Evolutionary conservation across 1,284 basidiomycete species (phyloP).

Genomic region (Austroboletus novae-zelandiae): DNA sequence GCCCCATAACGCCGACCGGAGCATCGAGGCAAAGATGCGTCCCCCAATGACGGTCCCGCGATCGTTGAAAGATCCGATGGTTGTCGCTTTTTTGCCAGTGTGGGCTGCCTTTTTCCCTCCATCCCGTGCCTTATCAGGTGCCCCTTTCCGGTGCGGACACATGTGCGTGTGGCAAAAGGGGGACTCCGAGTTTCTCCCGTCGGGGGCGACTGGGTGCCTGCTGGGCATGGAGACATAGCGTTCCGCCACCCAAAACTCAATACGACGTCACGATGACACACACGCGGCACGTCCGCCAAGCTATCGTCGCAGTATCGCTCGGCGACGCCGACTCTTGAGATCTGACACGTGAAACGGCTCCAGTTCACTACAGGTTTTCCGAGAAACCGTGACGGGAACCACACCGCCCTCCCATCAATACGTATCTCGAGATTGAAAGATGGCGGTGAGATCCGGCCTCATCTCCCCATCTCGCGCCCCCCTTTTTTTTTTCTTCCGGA

Average conservation of each 20-base stretch:
- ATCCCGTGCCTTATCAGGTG: too few relatives aligned
- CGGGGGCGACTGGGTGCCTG: neutral
- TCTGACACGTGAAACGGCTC: neutral
- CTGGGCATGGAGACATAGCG: neutral
- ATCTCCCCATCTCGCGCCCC: constrained; percentile 9
- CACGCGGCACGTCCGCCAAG: constrained; percentile 4
- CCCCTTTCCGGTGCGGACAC: too few relatives aligned
- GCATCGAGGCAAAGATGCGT: neutral
- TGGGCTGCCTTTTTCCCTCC: too few relatives aligned
- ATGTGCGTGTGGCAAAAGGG: too few relatives aligned
- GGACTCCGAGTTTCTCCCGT: neutral
- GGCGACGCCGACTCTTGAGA: neutral
- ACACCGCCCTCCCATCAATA: neutral
- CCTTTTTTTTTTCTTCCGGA: constrained; percentile 13
- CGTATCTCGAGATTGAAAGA: neutral
- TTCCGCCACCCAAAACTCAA: neutral
- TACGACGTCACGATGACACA: neutral
- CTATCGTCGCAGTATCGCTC: constrained; percentile 10
- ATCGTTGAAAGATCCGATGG: constrained; percentile 7
- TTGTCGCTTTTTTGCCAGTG: neutral
- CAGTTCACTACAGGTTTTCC: neutral
- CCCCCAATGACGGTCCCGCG: constrained; percentile 15
- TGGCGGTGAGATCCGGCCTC: constrained; percentile 29
- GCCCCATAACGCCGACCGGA: constrained; percentile 7
- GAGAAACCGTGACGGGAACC: too few relatives aligned